phyloP scores from a whole-genome alignment of 2,329 filamentous ascomycete genomes.

The Amesomyces nigricolor region DNA sequence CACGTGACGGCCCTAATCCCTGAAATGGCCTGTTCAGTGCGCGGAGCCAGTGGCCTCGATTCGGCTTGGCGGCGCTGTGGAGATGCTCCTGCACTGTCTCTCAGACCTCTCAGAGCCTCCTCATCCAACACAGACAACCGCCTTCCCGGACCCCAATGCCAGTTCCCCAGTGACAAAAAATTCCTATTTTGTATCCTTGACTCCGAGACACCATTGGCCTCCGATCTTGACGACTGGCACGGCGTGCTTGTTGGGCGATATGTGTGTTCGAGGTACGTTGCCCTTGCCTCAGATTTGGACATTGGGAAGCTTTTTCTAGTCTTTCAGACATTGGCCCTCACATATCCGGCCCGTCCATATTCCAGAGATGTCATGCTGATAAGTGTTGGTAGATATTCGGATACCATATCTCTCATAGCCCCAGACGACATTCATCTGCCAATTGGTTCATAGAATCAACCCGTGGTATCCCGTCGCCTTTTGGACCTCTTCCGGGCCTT shows the following conservation, averaged over 20 bases:
- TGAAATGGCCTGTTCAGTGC: constrained; percentile 17
- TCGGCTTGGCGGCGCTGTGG: constrained; percentile 17
- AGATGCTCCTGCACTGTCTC: constrained; percentile 15
- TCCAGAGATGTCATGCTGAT: constrained; percentile 16
- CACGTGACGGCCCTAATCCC: constrained; percentile 21
- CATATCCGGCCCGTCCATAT: background rate
- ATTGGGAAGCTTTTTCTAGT: constrained; percentile 5
- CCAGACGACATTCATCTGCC: constrained; percentile 9
- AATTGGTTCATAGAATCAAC: constrained; percentile 9
- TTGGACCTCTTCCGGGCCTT: constrained; percentile 1
- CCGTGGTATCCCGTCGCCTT: constrained; percentile 10
- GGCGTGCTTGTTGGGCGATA: constrained; percentile 12
- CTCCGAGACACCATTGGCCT: background rate
- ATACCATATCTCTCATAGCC: constrained; percentile 14
- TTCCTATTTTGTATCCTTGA: constrained; percentile 4
- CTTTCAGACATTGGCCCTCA: background rate
- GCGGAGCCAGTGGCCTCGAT: constrained; percentile 9
- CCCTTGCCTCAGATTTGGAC: background rate
- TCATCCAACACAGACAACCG: constrained; percentile 10
- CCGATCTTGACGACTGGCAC: background rate
- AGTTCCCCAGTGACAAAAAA: constrained; percentile 1
- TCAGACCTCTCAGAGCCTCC: constrained; percentile 1
- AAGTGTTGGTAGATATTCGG: constrained; percentile 14
- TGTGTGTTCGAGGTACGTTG: constrained; percentile 21
- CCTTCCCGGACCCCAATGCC: constrained; percentile 4